These are phyloP conservation scores for Ganoderma boninense DNA, from an alignment of 1,284 basidiomycete species.

Conservation along the genomic window DNA sequence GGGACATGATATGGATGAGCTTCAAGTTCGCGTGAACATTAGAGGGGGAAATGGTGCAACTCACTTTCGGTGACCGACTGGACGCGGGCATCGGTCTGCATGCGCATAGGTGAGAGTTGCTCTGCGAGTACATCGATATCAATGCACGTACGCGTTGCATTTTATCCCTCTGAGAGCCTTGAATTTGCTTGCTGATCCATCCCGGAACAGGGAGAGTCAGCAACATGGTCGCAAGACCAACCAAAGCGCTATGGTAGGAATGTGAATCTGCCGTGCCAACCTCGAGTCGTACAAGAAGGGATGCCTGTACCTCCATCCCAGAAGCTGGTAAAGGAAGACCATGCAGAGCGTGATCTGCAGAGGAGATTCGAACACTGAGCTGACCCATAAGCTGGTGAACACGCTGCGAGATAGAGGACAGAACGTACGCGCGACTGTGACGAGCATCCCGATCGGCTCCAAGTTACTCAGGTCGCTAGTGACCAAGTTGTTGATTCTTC, in stretches of 20 bases:
- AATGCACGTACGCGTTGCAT: slow-evolving; percentile 43
- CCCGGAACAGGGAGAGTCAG: slow-evolving; percentile 60
- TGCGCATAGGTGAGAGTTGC: slow-evolving; percentile 30
- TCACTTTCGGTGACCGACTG: slow-evolving; percentile 58
- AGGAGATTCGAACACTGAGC: slow-evolving; percentile 18
- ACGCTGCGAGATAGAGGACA: neutral
- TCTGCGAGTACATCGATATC: slow-evolving; percentile 20
- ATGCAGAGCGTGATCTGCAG: slow-evolving; percentile 48
- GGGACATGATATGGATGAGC: slow-evolving; percentile 13
- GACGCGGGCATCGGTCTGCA: slow-evolving; percentile 57
- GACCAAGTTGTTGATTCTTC: slow-evolving; percentile 52
- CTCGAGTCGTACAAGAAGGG: too few species aligned
- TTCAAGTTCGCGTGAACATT: neutral
- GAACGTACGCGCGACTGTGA: slow-evolving; percentile 18
- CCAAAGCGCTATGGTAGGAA: slow-evolving; percentile 45
- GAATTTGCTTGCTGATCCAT: slow-evolving; percentile 41
- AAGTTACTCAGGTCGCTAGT: slow-evolving; percentile 25
- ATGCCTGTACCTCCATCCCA: slow-evolving; percentile 52
- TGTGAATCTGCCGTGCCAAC: neutral
- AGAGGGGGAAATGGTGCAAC: slow-evolving; percentile 17
- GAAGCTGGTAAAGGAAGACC: slow-evolving; percentile 52
- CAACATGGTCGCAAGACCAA: slow-evolving; percentile 62
- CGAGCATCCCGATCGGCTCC: slow-evolving; percentile 8
- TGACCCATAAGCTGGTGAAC: neutral
- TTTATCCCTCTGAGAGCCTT: slow-evolving; percentile 41